A percentile compares a stretch with the other conserved stretches of the same genome.
Evolutionary conservation across 805 yeast species (phyloP).

Genomic region (Deakozyma indianensis): DNA sequence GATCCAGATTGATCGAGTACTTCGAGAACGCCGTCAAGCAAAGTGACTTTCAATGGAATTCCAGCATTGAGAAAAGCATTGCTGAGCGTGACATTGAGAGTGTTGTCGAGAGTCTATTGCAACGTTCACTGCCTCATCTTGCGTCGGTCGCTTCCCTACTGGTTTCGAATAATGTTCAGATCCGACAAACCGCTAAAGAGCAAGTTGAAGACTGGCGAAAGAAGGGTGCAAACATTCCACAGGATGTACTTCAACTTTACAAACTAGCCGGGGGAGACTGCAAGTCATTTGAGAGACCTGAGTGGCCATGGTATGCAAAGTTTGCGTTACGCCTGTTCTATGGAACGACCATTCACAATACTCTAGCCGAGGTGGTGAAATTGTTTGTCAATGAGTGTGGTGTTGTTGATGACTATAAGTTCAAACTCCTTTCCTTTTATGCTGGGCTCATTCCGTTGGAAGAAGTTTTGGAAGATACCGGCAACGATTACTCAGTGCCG

Average conservation of each 20-base stretch:
- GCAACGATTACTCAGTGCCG: not conserved
- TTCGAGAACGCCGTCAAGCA: not conserved
- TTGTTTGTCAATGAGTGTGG: not conserved
- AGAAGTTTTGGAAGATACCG: not conserved
- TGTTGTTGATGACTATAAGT: not conserved
- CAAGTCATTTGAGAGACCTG: not conserved
- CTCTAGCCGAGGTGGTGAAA: not conserved
- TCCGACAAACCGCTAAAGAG: not conserved
- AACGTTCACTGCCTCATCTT: not conserved
- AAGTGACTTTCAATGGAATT: not conserved
- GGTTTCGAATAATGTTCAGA: not conserved
- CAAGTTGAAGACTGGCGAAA: not conserved
- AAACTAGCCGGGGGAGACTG: not conserved
- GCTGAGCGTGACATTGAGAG: not conserved
- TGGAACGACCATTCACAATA: constrained; percentile 1
- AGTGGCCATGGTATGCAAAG: not conserved
- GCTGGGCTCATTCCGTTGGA: not conserved
- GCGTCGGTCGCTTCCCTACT: not conserved
- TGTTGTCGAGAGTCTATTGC: not conserved
- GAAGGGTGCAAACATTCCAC: not conserved
- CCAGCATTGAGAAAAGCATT: not conserved
- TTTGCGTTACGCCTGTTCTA: not conserved
- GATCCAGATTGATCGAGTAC: not conserved
- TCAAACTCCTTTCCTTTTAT: not conserved
- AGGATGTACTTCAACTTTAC: not conserved